Base-by-base conservation (phyloP, 768 basidiomycete genomes). In the Boletus huronensis region DNA sequence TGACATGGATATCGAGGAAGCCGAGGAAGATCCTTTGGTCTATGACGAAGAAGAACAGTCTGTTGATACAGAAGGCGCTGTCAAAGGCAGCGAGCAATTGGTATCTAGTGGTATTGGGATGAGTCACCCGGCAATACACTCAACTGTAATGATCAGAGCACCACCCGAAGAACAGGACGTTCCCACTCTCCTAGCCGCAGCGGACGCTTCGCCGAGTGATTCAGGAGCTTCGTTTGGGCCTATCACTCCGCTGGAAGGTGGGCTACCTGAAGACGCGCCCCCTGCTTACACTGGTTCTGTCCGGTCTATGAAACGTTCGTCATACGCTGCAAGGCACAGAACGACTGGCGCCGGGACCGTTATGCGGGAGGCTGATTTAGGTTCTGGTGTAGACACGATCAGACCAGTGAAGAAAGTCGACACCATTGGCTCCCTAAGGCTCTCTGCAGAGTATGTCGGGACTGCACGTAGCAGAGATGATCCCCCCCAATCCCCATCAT, bases 361-460 rank as follows among this genome's bases (percentile, higher is more conserved):
- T 8, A 73, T 94, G 62, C 81, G 81, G 40, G 85, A 86, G 62
- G 91, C 85, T 11, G 93, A 95, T 70, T 66, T 95, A n/a, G 93
- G 92, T 17, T 88, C 78, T 49, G 93, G 93, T 36, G 78, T 90
- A 42, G 91, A 90, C 63, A 98, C 95, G 1, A 92, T 98, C 63
- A 81, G 93, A 49, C 94, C 95, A 0, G 85, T 96, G 57, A 96
- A 95, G 80, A 92, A 90, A 64, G 85, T 96, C 29, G 93, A 97
- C 67, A 79, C 87, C 5, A 77, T 79, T 11, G 84, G 87, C 4
- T 93, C 92, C 5, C 72, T 93, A 14, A 77, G 85, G 57, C 69
- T 90, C 19, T 93, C 92, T 1, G 79, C 83, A 10, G 93, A 91
- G 62, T 94, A 82, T 65, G 84, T 93, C 28, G 93, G 92, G 10